Evolutionary conservation across 768 basidiomycete species (phyloP), one percentile per base, ranked within the genome.

Genomic region (Lentinus brumalis): DNA sequence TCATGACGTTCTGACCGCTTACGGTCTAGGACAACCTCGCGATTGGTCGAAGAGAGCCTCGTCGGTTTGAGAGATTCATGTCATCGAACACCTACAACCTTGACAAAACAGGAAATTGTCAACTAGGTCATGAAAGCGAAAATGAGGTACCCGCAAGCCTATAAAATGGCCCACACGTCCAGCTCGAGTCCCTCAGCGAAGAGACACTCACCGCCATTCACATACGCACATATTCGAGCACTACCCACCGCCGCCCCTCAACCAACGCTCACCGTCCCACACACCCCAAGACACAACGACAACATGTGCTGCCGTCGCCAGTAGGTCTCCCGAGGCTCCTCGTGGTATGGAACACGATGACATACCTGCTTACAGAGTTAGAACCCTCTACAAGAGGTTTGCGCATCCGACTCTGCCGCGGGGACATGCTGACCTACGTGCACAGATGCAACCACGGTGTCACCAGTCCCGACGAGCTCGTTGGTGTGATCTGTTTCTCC

Each of bases 291-390:
- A 18, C 42, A 44, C 47, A 50, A 11, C 44, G 31, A 53, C 53
- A 72, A 38, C 15, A 85, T 86, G 84, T 86, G 84, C 72, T 76
- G 75, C 67, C 78, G 74, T 68, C 81, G 84, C 74, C 82, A 79
- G 84, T 86, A 66, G 72, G 82, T 78, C 4, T 21, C 21, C 21
- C 5, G 18, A n/a, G 30, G 31, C 35, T 40, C 10, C 18, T 7
- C 12, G 21, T n/a, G 11, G 15, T 26, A 12, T 5, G 12, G 29
- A 30, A 38, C 52, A 49, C 39, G 53, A 42, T 62, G 38, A 57
- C 45, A 15, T 29, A 16, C 42, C 35, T 50, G 39, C 16, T 35
- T 5, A 9, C 60, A 81, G 80, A 32, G 80, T 85, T 18, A 76
- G 79, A 69, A 78, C 81, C 63, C 66, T 78, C 44, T 86, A 81